Evolutionary conservation across 2,329 filamentous ascomycete species (phyloP), one percentile per base, ranked within the genome.

Genomic region (Moelleriella libera): DNA sequence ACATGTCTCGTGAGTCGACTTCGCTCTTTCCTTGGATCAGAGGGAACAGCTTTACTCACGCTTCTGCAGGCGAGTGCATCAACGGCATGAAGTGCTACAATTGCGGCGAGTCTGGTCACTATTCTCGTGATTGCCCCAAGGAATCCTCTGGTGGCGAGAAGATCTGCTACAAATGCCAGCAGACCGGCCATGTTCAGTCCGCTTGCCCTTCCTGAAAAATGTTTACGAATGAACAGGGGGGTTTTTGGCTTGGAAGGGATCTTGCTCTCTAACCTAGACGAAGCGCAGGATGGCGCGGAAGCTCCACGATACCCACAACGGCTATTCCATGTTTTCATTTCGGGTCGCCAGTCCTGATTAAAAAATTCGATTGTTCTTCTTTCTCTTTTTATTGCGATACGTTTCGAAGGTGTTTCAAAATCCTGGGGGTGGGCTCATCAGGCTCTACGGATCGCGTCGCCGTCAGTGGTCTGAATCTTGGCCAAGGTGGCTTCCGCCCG

Each of bases 81-180:
- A 94, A 97, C 68, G 92, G 92, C 61, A 90, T 94, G 76, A 97
- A 97, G 78, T 98, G 92, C 83, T 98, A 97, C 82, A 96, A 96
- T 81, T 97, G 92, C 58, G 79, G 79, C 62, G 88, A 96, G 74
- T 85, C 90, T 58, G 90, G 92, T 53, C 90, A 97, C 70, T 81
- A 96, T 67, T 94, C 86, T 55, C 85, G 90, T 55, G 92, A 98
- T 69, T 98, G 92, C 78, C 85, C 89, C 59, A 89, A 90, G 65
- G 90, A 95, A 71, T 85, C 86, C 50, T 79, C 82, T 58, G 78
- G 80, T 56, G 79, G 82, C 62, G 90, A 97, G 78, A 90, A 94
- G 67, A 88, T 95, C 65, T 98, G 92, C 83, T 98, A 98, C 80
- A 94, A 94, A 77, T 97, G 79, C 76, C 78, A 82, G 70, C 77